Percentiles rank a stretch among this genome's conserved stretches.
These are phyloP conservation scores for Cladophialophora bantiana DNA, from an alignment of 2,329 filamentous ascomycete genomes.

Conservation along the genomic window DNA sequence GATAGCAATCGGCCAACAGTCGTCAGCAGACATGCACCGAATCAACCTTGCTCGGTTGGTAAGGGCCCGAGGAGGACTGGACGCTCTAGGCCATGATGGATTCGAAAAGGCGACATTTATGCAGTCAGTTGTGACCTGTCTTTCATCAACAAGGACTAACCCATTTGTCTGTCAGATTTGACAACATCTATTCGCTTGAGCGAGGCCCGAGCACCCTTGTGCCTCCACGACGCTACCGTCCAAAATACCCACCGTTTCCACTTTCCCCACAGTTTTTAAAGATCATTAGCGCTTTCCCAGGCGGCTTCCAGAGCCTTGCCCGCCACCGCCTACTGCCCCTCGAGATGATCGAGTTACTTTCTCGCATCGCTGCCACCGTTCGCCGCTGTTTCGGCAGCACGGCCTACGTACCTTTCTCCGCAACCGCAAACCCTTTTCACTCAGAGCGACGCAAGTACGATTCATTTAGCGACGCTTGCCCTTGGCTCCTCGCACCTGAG, in stretches of 20 bases:
- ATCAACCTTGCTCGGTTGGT: constrained; percentile 2
- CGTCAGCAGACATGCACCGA: constrained; percentile 11
- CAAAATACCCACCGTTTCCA: constrained; percentile 2
- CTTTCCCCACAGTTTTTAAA: not conserved
- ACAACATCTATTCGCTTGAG: constrained; percentile 9
- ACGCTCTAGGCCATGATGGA: not conserved
- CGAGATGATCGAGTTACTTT: constrained; percentile 10
- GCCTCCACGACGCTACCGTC: not conserved
- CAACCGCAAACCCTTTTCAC: constrained; percentile 4
- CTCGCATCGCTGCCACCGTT: not conserved
- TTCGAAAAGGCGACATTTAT: constrained; percentile 9
- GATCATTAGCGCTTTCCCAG: not conserved
- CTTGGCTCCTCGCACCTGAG: constrained; percentile 7
- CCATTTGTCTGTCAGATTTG: constrained; percentile 1
- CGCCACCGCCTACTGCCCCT: not conserved
- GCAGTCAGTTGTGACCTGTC: constrained; percentile 6
- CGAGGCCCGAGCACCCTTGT: constrained; percentile 1
- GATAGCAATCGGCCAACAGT: constrained; percentile 4
- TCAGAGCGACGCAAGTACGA: constrained; percentile 2
- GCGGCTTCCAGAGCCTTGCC: constrained; percentile 3
- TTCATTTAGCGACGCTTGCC: constrained; percentile 12
- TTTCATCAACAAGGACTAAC: not conserved
- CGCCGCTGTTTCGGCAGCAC: not conserved
- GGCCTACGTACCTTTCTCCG: constrained; percentile 1
- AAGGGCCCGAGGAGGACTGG: constrained; percentile 7